Base-by-base conservation (phyloP, 2,329 filamentous ascomycete species). In the Chaetomiaceae sp. region DNA sequence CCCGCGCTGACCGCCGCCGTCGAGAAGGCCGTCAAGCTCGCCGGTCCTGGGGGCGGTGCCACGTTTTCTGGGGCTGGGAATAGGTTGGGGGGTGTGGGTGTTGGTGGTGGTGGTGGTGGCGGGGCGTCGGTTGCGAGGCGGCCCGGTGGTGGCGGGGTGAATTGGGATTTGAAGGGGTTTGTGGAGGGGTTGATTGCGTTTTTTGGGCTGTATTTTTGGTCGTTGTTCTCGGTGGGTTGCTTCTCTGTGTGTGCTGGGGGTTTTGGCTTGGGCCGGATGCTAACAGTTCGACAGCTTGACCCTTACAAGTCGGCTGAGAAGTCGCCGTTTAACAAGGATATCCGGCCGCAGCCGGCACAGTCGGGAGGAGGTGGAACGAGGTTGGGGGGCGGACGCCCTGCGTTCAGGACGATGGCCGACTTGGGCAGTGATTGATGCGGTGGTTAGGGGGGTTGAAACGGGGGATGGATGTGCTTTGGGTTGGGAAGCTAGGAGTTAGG, bases 1-100 rank as follows among this genome's bases (percentile, higher is more conserved):
- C 77, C 83, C 10, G 84, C 82, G 45, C 81, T 99, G 38, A 86
- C 83, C 31, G 78, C 82, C 50, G 88, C 87, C 20, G 84, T 96
- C 57, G 83, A 85, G 62, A 86, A 86, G 65, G 81, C 80, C 3
- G 72, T 82, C 45, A 80, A 79, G 65, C 70, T 84, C 16, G 71
- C 70, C 4, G 70, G 69, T 7, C 65, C 65, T 1, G 63, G 65
- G n/a, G 68, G 66, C 1, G 65, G 72, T 5, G 71, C 74, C 2
- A 67, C 68, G 0, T 85, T 84, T 62, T 71, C 71, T 45, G 75
- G 74, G 0, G 73, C 73, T 0, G 82, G 82, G 2, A 75, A 80
- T 39, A 82, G 78, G 20, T 72, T 86, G 0, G 82, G 81, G 8
- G 74, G 73, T 23, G 60, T 47, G 12, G 55, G 61, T 2, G 50